Evolutionary conservation across 108 stramenopile species (phyloP).

Genomic region (Discostella pseudostelligera): DNA sequence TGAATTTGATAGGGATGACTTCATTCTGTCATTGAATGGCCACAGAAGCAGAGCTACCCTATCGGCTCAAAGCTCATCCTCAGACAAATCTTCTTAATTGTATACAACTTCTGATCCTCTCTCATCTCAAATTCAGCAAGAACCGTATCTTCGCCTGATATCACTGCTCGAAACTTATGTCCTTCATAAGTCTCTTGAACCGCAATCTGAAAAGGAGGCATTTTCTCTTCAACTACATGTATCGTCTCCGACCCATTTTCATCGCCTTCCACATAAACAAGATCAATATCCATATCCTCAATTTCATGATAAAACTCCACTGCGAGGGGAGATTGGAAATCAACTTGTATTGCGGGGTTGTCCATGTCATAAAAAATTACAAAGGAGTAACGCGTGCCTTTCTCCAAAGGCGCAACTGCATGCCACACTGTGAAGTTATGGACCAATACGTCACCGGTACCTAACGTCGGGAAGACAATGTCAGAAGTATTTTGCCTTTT

Average conservation of each 20-base stretch:
- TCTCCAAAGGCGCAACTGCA: slow-evolving; percentile 27
- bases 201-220: not conserved
- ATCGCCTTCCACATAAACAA: slow-evolving; percentile 1
- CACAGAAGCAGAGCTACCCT: too few species aligned
- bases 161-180: slow-evolving; percentile 12
- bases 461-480: slow-evolving; percentile 24
- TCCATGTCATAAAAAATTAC: slow-evolving; percentile 25
- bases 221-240: not conserved
- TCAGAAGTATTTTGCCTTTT: slow-evolving; percentile 28
- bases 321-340: not conserved
- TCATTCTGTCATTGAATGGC: too few species aligned
- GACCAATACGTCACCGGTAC: slow-evolving; percentile 24
- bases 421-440: slow-evolving; percentile 39
- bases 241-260: not conserved
- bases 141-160: slow-evolving; percentile 7
- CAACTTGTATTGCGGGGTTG: slow-evolving; percentile 13
- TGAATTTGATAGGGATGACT: too few species aligned
- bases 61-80: slow-evolving; percentile 18
- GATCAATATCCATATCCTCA: slow-evolving; percentile 6
- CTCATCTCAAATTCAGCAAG: slow-evolving; percentile 16
- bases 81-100: not conserved
- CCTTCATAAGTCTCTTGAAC: not conserved
- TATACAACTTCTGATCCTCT: not conserved
- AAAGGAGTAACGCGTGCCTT: slow-evolving; percentile 25
- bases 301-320: slow-evolving; percentile 26